Conservation (phyloP, 2,329 filamentous ascomycete genomes). For the Ophiostoma angusticollis region DNA sequence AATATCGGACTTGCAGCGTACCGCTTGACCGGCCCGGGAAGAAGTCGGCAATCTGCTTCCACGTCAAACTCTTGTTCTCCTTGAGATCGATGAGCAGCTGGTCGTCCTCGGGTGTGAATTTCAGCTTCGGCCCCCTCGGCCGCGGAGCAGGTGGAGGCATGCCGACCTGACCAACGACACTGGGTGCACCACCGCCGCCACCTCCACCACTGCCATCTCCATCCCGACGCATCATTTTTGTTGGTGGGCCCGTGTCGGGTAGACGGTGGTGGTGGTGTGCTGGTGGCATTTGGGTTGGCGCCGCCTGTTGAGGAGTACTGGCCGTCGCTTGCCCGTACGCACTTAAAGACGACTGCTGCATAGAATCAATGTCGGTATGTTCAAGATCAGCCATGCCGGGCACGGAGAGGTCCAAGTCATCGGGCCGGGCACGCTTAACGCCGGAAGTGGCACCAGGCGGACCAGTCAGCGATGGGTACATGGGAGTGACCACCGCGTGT, state of each 20-base stretch:
- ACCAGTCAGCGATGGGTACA: slow-evolving; percentile 33
- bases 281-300: slow-evolving; percentile 26
- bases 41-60: slow-evolving; percentile 96
- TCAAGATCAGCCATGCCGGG: slow-evolving; percentile 39
- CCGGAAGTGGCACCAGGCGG: slow-evolving; percentile 18
- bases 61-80: slow-evolving; percentile 87
- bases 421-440: slow-evolving; percentile 42
- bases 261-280: slow-evolving; percentile 69
- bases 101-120: slow-evolving; percentile 89
- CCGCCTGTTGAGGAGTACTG: slow-evolving; percentile 16
- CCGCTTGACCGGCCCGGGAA: slow-evolving; percentile 85
- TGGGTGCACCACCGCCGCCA: slow-evolving; percentile 52
- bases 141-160: slow-evolving; percentile 75
- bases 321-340: slow-evolving; percentile 29
- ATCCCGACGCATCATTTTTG: slow-evolving; percentile 52
- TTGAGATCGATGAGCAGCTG: slow-evolving; percentile 79
- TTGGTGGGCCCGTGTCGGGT: slow-evolving; percentile 56
- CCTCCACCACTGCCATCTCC: slow-evolving; percentile 29
- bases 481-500: slow-evolving; percentile 33
- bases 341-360: slow-evolving; percentile 41
- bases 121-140: slow-evolving; percentile 78
- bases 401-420: slow-evolving; percentile 45
- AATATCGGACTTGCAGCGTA: slow-evolving; percentile 86
- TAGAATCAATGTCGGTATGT: slow-evolving; percentile 40
- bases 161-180: slow-evolving; percentile 71